phyloP scores from a whole-genome alignment of 2,329 filamentous ascomycete genomes.

The Hypomyces rosellus region DNA sequence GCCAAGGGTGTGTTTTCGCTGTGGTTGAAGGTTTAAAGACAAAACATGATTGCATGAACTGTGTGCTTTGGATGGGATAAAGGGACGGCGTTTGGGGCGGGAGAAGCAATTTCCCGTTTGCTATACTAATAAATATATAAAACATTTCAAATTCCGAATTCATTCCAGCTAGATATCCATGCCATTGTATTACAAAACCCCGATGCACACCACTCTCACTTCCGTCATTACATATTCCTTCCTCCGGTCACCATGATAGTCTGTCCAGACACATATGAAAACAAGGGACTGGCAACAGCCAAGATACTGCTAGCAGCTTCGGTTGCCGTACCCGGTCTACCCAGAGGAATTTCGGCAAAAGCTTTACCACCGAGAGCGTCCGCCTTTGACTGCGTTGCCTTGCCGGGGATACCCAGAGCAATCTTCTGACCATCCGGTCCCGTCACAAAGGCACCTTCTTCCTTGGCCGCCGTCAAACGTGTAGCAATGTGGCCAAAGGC shows the following conservation, averaged over 20 bases:
- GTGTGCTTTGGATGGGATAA: conserved; percentile 10
- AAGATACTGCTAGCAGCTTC: conserved; percentile 75
- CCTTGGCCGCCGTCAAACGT: conserved; percentile 75
- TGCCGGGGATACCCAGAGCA: conserved; percentile 64
- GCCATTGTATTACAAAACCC: not conserved
- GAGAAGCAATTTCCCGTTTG: conserved; percentile 24
- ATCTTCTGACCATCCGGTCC: conserved; percentile 72
- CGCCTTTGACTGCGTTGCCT: conserved; percentile 37
- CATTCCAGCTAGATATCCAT: conserved; percentile 3
- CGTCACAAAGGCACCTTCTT: conserved; percentile 71
- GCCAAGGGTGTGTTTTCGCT: conserved; percentile 74
- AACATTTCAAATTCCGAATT: conserved; percentile 10
- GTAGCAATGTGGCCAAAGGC: conserved; percentile 81
- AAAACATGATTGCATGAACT: conserved; percentile 4
- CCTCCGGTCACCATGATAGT: conserved; percentile 83
- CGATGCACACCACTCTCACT: not conserved
- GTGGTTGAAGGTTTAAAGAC: conserved; percentile 67
- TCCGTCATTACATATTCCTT: conserved; percentile 45
- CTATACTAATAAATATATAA: conserved; percentile 22
- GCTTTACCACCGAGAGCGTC: conserved; percentile 31
- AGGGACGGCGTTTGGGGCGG: conserved; percentile 22
- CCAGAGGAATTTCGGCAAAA: conserved; percentile 68
- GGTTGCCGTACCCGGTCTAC: conserved; percentile 68
- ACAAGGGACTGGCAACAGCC: conserved; percentile 73
- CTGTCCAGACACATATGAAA: conserved; percentile 81